Base-by-base conservation (phyloP, 768 basidiomycete genomes). In the Mycena albidolilacea region DNA sequence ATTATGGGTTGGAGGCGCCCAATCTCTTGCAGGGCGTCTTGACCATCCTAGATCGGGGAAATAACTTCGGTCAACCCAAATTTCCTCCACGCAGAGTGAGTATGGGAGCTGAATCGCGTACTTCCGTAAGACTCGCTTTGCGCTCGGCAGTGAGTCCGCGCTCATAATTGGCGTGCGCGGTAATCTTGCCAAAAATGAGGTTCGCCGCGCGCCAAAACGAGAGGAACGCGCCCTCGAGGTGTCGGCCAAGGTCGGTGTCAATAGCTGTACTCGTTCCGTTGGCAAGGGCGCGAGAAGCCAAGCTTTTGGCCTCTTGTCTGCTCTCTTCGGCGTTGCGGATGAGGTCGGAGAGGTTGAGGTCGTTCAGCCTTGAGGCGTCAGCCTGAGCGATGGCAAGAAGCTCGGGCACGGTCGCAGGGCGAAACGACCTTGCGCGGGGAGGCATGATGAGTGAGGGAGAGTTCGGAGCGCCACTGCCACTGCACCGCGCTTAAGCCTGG, bases 321-420 rank as follows among this genome's bases (percentile, higher is more conserved):
- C n/a, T 41, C 9, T 39, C 39, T 39, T 41, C 39, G 9, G 38
- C 59, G 7, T 14, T 39, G 39, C 37, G 17, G 11, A 60, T 12
- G 1, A 60, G 38, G 8, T 35, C 38, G 19, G 9, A 15, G 10
- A 60, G 12, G n/a, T 21, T 39, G 19, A 60, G 38, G n/a, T 11
- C 38, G n/a, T 4, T 41, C 17, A 19, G 38, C 14, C 41, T 57
- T 14, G 55, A 37, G 23, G 30, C 59, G 9, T 41, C 38, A 19
- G 38, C 39, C n/a, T 60, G 59, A n/a, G 39, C 59, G 7, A 60
- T 37, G n/a, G 59, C 38, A 1, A 60, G 59, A 10, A 60, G 59
- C 17, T 60, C 59, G 21, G 59, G 59, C 10, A 60, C 39, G 0
- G 59, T 60, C 11, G 59, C 59, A 19, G 59, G 59, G 39, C 59